phyloP scores from a whole-genome alignment of 78 protist species.

The Capsaspora owczarzaki region DNA sequence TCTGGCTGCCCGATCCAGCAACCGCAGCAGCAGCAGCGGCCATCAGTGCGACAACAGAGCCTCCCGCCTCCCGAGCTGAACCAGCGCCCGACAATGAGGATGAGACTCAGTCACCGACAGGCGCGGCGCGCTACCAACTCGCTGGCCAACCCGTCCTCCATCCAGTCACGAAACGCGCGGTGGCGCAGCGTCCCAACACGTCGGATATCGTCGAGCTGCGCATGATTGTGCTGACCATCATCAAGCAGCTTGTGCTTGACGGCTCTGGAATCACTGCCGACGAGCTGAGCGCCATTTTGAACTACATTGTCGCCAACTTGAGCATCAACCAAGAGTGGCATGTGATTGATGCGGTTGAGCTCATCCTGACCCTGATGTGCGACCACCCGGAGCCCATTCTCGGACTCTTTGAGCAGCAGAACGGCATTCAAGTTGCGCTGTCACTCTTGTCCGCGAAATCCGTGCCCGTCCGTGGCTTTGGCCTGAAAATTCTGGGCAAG shows the following conservation, averaged over 20 bases:
- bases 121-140: background rate
- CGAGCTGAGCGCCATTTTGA: background rate
- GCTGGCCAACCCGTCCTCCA: background rate
- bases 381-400: background rate
- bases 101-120: too few relatives aligned
- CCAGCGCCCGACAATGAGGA: too few relatives aligned
- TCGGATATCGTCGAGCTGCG: background rate
- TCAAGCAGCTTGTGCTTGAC: background rate
- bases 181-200: background rate
- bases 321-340: too few relatives aligned
- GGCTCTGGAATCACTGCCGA: background rate
- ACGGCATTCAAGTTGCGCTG: background rate
- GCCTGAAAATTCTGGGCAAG: background rate
- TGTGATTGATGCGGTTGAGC: background rate
- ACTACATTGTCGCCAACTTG: background rate
- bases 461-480: background rate
- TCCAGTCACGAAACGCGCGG: background rate
- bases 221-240: background rate
- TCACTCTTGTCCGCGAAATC: background rate
- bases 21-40: too few relatives aligned
- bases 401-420: background rate
- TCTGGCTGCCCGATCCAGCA: constrained; percentile 6
- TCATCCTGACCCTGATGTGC: background rate
- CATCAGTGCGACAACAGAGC: too few relatives aligned
- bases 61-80: too few relatives aligned